These are phyloP conservation scores for Sporothrix brasiliensis DNA, from an alignment of 2,329 filamentous ascomycete genomes.

Conservation along the genomic window DNA sequence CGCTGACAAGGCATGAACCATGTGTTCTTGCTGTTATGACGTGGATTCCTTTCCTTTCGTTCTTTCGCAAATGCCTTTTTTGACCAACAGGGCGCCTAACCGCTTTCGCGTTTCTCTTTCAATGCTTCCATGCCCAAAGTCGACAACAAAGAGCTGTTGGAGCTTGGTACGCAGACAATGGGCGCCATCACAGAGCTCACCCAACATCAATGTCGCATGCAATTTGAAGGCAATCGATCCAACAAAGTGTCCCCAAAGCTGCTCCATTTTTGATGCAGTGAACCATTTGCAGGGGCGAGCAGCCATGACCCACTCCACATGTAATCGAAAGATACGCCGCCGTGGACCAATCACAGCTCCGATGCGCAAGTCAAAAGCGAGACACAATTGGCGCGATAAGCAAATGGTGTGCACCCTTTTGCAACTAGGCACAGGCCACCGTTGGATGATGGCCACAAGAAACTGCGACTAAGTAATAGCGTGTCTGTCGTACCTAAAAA, in stretches of 20 bases:
- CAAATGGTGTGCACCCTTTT: not conserved
- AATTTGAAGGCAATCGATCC: not conserved
- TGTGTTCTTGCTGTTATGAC: no score
- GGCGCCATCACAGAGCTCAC: not conserved
- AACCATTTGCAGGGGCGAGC: not conserved
- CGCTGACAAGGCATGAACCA: no score
- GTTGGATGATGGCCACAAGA: not conserved
- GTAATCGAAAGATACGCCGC: not conserved
- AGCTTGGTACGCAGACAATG: slow-evolving; percentile 16
- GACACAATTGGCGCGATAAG: slow-evolving; percentile 30
- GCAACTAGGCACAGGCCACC: slow-evolving; percentile 5
- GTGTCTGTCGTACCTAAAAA: no score
- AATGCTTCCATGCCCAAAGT: no score
- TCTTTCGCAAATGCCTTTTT: no score
- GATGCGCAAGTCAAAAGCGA: not conserved
- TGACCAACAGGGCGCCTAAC: not conserved
- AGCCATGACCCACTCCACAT: not conserved
- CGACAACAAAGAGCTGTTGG: not conserved
- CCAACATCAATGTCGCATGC: not conserved
- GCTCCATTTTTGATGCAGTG: slow-evolving; percentile 22
- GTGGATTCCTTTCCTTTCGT: no score
- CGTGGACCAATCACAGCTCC: slow-evolving; percentile 14
- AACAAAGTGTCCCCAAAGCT: not conserved
- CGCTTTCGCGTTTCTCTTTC: not conserved
- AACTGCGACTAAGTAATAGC: not conserved